phyloP scores from a whole-genome alignment of 2,329 filamentous ascomycete species.

The Diaporthe amygdali region DNA sequence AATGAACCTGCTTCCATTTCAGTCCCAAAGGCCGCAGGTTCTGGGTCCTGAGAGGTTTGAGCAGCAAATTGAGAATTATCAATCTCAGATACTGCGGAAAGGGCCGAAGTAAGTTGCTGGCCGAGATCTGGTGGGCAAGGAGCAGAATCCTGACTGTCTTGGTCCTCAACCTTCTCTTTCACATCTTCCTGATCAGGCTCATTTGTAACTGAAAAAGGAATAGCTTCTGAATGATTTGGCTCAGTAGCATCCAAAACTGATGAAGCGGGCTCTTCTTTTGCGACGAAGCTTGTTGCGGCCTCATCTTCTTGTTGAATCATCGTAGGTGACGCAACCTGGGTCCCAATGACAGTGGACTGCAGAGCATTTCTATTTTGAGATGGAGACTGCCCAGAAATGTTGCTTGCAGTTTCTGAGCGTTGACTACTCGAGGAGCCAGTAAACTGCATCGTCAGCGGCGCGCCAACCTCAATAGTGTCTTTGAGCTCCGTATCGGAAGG shows the following conservation, averaged over 20 bases:
- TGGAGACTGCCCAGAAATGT: conserved; percentile 16
- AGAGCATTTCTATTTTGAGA: background rate
- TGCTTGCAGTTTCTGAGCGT: conserved; percentile 25
- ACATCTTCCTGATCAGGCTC: background rate
- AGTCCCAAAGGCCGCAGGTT: background rate
- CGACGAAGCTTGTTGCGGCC: background rate
- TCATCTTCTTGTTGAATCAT: background rate
- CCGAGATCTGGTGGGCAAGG: background rate
- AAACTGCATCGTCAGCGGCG: conserved; percentile 28
- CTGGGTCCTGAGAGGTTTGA: conserved; percentile 10
- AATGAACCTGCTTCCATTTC: background rate
- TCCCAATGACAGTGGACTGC: background rate
- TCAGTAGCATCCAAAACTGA: background rate
- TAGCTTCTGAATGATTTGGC: background rate
- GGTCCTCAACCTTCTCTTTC: background rate
- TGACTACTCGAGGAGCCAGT: conserved; percentile 21
- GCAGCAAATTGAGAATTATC: background rate
- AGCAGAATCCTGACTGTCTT: background rate
- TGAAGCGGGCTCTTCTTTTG: background rate
- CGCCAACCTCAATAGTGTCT: conserved; percentile 63
- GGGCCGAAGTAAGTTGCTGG: background rate
- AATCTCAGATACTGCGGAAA: background rate
- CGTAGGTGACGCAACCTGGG: conserved; percentile 10
- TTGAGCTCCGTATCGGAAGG: conserved; percentile 52
- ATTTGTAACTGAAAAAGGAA: background rate